These are phyloP conservation scores for Solanum rostratum DNA, from an alignment of 257 asterid species.

Conservation along the genomic window DNA sequence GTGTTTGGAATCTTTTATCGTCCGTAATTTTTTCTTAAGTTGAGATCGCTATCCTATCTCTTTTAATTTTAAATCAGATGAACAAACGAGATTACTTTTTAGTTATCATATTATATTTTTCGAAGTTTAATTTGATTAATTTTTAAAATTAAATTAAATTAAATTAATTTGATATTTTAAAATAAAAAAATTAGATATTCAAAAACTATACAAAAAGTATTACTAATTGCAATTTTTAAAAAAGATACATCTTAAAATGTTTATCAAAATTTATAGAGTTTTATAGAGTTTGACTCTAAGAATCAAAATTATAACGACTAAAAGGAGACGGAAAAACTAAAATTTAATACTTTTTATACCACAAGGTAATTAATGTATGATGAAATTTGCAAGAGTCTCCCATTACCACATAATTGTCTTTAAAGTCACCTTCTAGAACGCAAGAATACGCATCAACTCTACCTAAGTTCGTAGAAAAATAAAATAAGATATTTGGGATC, in stretches of 20 bases:
- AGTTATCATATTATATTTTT: too few relatives aligned
- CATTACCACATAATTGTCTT: not conserved
- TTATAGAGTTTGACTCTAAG: too few relatives aligned
- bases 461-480: not conserved
- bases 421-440: not conserved
- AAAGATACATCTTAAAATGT: too few relatives aligned
- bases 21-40: not conserved
- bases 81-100: not conserved
- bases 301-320: too few relatives aligned
- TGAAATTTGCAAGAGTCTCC: not conserved
- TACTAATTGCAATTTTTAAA: too few relatives aligned
- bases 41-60: accelerated
- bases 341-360: not conserved
- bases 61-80: not conserved
- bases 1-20: too few relatives aligned
- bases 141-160: too few relatives aligned
- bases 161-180: too few relatives aligned
- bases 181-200: too few relatives aligned
- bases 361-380: not conserved
- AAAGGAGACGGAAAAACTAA: not conserved
- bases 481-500: not conserved
- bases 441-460: not conserved
- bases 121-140: too few relatives aligned
- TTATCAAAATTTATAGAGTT: too few relatives aligned
- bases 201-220: too few relatives aligned